Conservation (phyloP, 1,284 basidiomycete genomes). For the Boletus sp. region DNA sequence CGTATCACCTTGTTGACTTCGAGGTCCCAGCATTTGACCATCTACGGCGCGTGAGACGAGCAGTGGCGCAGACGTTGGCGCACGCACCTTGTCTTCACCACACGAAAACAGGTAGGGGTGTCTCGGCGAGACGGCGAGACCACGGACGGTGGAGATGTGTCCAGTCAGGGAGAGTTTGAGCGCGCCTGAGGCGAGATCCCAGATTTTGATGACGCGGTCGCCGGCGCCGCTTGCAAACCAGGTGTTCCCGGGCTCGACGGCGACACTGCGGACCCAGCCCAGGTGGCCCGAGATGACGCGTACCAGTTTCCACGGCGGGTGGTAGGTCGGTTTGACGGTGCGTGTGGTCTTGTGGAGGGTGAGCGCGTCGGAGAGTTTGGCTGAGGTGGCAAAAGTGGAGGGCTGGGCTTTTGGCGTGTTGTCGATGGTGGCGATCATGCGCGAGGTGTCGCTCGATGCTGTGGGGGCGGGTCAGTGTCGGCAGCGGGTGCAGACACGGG, state of each 20-base stretch:
- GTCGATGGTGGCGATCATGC: slow-evolving; percentile 68
- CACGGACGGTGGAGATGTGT: slow-evolving; percentile 95
- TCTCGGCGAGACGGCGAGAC: slow-evolving; percentile 85
- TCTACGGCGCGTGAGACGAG: slow-evolving; percentile 43
- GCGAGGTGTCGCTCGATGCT: slow-evolving; percentile 50
- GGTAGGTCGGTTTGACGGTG: slow-evolving; percentile 91
- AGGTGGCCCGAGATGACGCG: slow-evolving; percentile 97
- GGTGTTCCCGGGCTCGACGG: slow-evolving; percentile 95
- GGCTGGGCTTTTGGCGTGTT: slow-evolving; percentile 57
- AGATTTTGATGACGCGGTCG: slow-evolving; percentile 98
- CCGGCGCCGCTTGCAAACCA: slow-evolving; percentile 99
- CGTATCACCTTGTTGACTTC: slow-evolving; percentile 99
- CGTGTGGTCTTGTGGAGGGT: slow-evolving; percentile 87
- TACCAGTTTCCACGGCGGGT: slow-evolving; percentile 93
- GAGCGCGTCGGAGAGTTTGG: slow-evolving; percentile 79
- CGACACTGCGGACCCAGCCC: slow-evolving; percentile 96
- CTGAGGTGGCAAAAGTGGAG: slow-evolving; percentile 61
- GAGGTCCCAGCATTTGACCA: slow-evolving; percentile 99
- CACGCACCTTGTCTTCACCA: slow-evolving; percentile 89
- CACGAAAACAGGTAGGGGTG: slow-evolving; percentile 98
- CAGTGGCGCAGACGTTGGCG: not conserved
- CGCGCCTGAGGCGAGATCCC: slow-evolving; percentile 95
- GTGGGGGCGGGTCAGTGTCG: slow-evolving; percentile 3
- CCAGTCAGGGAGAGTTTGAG: slow-evolving; percentile 94
- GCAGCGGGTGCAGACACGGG: not conserved